A percentile compares a stretch with the other conserved stretches of the same genome.
Conservation (phyloP, 2,329 filamentous ascomycete species). For the Cercospora sp. region DNA sequence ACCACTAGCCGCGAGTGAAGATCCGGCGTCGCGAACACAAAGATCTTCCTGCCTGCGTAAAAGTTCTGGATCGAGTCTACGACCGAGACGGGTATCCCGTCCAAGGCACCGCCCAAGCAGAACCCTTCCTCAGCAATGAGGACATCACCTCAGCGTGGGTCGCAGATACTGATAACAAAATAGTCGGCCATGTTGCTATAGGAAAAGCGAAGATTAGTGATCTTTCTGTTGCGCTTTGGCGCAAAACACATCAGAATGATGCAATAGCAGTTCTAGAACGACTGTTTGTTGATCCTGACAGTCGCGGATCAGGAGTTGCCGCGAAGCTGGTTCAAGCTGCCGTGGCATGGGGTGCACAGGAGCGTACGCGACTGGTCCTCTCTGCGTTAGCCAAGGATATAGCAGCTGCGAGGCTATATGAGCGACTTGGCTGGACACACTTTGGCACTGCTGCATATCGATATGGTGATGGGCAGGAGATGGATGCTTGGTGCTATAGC, state of each 20-base stretch:
- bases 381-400: slow-evolving; percentile 32
- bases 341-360: slow-evolving; percentile 16
- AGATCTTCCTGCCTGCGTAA: slow-evolving; percentile 30
- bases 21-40: slow-evolving; percentile 20
- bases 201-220: slow-evolving; percentile 21
- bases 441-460: slow-evolving; percentile 23
- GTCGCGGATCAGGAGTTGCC: slow-evolving; percentile 26
- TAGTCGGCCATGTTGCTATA: slow-evolving; percentile 30
- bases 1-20: not conserved
- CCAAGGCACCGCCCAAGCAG: slow-evolving; percentile 28
- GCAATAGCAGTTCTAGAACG: slow-evolving; percentile 31
- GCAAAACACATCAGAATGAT: slow-evolving; percentile 16
- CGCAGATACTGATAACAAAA: slow-evolving; percentile 19
- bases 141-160: slow-evolving; percentile 29
- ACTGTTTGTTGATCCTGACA: slow-evolving; percentile 31
- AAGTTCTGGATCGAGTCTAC: slow-evolving; percentile 30
- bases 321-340: slow-evolving; percentile 26
- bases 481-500: slow-evolving; percentile 27
- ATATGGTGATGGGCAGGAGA: slow-evolving; percentile 21
- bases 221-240: slow-evolving; percentile 27
- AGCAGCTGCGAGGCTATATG: slow-evolving; percentile 31
- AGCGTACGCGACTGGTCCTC: slow-evolving; percentile 24
- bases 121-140: slow-evolving; percentile 19
- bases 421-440: slow-evolving; percentile 29
- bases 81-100: slow-evolving; percentile 33